Evolutionary conservation across 169 alveolate species (phyloP), one percentile per base, ranked within the genome.

Genomic region (Besnoitia besnoiti): DNA sequence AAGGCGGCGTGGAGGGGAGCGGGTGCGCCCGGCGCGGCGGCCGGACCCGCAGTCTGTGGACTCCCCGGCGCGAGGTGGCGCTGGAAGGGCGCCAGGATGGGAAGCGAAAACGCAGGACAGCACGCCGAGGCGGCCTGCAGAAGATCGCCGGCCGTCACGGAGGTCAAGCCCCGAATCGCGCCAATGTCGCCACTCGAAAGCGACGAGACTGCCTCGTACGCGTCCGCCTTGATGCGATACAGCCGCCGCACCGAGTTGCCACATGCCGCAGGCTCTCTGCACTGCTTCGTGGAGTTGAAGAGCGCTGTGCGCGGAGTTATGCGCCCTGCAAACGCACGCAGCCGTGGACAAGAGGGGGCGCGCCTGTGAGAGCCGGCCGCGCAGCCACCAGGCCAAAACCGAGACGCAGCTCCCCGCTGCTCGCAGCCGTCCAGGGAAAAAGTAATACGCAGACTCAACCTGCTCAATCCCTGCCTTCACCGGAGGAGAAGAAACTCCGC

Each of bases 91-190:
- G 67, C 12, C 33, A 55, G 67, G n/a, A 30, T 37, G n/a, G 44
- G 47, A 3, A 67, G 80, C 4, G 24, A 14, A 35, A 30, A 67
- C 0, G 91, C 80, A 55, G 91, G 76, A 85, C 73, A 61, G n/a
- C 73, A 46, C n/a, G 90, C 82, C 35, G 55, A 62, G 1, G 44
- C 47, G 39, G 50, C 82, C 27, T 55, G 91, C 59, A 85, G 82
- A 14, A 62, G 21, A 55, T 85, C 91, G 42, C 91, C 91, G 5
- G 91, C 91, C 82, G 39, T 50, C 47, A 62, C 62, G 55, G 49
- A 37, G 39, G 24, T 27, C 33, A 85, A 40, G 61, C 91, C 91
- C 37, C 80, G 91, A 51, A 85, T 62, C 40, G 62, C 91, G 24
- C 77, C 91, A 50, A 85, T 62, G 33, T 85, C 91, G 0, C 91